Conservation (phyloP, 192 early-diverging fungal species). For the Backusella liffmaniae region DNA sequence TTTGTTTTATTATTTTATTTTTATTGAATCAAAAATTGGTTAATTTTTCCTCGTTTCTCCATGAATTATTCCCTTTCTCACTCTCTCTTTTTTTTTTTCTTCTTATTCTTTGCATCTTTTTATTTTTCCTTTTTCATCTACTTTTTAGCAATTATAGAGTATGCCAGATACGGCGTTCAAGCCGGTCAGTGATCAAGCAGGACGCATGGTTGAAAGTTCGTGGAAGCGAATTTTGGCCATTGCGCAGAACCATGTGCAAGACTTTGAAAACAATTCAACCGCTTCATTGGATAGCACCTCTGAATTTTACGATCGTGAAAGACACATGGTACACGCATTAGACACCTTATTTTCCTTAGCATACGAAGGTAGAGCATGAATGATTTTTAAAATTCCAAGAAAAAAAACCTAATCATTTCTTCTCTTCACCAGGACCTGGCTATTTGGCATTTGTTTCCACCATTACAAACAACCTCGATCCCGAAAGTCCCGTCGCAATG, state of each 20-base stretch:
- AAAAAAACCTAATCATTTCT: background rate
- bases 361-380: slow-evolving; percentile 1
- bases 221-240: slow-evolving; percentile 14
- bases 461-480: slow-evolving; percentile 28
- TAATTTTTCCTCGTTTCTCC: slow-evolving; percentile 7
- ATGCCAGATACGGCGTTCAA: slow-evolving; percentile 15
- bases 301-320: slow-evolving; percentile 15
- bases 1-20: background rate
- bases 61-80: background rate
- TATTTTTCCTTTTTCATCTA: background rate
- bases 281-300: background rate
- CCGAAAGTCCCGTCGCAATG: slow-evolving; percentile 39
- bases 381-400: too few relatives aligned
- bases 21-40: background rate
- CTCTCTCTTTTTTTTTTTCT: background rate
- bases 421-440: slow-evolving; percentile 13
- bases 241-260: slow-evolving; percentile 16
- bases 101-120: background rate
- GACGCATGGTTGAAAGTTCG: slow-evolving; percentile 10
- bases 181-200: slow-evolving; percentile 10
- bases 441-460: slow-evolving; percentile 26
- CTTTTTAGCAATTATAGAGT: background rate
- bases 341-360: slow-evolving; percentile 20
- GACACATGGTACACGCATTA: slow-evolving; percentile 18
- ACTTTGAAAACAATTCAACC: background rate